These are phyloP conservation scores for Nannochloropsis granulata DNA, from an alignment of 108 stramenopile genomes.

Conservation along the genomic window DNA sequence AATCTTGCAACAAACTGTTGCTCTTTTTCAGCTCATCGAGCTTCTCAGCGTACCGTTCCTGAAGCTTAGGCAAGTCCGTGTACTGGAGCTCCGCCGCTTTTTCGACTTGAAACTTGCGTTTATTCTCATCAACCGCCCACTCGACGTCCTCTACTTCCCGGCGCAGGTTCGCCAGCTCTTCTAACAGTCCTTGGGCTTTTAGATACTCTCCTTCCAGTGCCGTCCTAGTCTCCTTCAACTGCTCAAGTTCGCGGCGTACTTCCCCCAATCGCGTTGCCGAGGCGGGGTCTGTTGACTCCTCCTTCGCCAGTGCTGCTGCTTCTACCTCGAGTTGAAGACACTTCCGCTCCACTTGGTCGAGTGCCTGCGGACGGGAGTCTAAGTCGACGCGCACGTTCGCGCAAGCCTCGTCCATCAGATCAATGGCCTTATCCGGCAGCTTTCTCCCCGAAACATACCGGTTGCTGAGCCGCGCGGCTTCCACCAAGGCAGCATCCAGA, in stretches of 20 bases:
- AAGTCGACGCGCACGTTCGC: slow-evolving; percentile 61
- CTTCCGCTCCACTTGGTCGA: slow-evolving; percentile 70
- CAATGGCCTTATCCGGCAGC: slow-evolving; percentile 57
- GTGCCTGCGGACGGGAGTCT: slow-evolving; percentile 56
- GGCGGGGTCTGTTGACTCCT: slow-evolving; percentile 6
- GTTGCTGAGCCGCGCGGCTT: slow-evolving; percentile 67
- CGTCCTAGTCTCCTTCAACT: slow-evolving; percentile 35
- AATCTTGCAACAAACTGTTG: slow-evolving; percentile 53
- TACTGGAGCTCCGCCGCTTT: slow-evolving; percentile 67
- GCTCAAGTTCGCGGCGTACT: slow-evolving; percentile 48
- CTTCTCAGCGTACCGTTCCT: slow-evolving; percentile 30
- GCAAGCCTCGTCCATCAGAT: slow-evolving; percentile 79
- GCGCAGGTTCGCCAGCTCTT: slow-evolving; percentile 53
- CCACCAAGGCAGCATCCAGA: slow-evolving; percentile 59
- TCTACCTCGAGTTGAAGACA: slow-evolving; percentile 80
- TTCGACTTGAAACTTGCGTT: slow-evolving; percentile 1
- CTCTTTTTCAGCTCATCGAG: slow-evolving; percentile 40
- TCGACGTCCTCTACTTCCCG: slow-evolving; percentile 56
- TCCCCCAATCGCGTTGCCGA: slow-evolving; percentile 45
- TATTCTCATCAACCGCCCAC: slow-evolving; percentile 57
- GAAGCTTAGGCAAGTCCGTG: slow-evolving; percentile 70
- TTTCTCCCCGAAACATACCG: slow-evolving; percentile 71
- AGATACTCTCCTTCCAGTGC: not conserved
- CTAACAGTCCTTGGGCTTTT: slow-evolving; percentile 46
- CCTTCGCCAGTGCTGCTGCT: slow-evolving; percentile 38